Evolutionary conservation across 2,329 filamentous ascomycete genomes (phyloP).

Genomic region (Venturia aucupariae): DNA sequence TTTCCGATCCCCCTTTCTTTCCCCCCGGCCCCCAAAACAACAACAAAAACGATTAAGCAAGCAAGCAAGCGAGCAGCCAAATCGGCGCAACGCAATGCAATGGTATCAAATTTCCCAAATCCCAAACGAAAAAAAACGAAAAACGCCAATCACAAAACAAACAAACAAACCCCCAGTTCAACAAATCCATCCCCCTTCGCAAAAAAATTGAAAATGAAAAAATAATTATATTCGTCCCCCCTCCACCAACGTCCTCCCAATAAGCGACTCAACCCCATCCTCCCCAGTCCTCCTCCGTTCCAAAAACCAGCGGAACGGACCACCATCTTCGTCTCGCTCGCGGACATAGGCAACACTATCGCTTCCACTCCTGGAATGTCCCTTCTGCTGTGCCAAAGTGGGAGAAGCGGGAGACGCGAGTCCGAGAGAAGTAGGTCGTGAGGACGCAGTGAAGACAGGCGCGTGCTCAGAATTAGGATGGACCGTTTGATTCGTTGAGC

Average conservation of each 20-base stretch:
- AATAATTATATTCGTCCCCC: constrained; percentile 35
- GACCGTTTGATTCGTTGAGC: not conserved
- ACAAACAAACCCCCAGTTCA: not conserved
- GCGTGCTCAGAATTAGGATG: not conserved
- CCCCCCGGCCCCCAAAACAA: too few relatives aligned
- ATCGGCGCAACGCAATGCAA: too few relatives aligned
- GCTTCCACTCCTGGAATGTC: constrained; percentile 32
- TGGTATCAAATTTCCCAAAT: too few relatives aligned
- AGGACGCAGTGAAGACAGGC: not conserved
- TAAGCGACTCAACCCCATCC: constrained; percentile 54
- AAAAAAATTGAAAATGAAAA: not conserved
- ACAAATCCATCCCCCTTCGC: not conserved
- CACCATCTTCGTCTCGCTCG: constrained; percentile 51
- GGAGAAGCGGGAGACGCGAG: not conserved
- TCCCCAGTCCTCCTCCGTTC: constrained; percentile 59
- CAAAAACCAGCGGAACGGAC: constrained; percentile 55
- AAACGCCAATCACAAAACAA: not conserved
- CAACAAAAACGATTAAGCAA: too few relatives aligned
- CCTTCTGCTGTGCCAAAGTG: not conserved
- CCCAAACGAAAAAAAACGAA: not conserved
- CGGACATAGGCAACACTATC: constrained; percentile 54
- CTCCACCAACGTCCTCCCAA: constrained; percentile 55
- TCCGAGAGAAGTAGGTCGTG: not conserved
- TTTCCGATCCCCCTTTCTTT: too few relatives aligned
- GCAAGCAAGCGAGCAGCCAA: too few relatives aligned